Evolutionary conservation across 495 filamentous ascomycete species (phyloP).

Genomic region (Aspergillus bertholletiae): DNA sequence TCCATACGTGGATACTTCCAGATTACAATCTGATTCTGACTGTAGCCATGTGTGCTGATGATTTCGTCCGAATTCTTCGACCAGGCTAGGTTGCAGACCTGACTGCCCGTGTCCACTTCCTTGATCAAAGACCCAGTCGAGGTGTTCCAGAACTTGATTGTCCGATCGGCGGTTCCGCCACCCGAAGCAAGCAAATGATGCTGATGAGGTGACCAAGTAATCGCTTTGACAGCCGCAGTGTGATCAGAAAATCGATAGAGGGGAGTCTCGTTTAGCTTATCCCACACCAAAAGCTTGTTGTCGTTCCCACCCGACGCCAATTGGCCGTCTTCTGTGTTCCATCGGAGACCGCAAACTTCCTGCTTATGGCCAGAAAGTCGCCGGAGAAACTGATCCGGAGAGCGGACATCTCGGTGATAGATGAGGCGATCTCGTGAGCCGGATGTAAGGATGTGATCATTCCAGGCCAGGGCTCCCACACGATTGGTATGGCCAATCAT

Average conservation of each 20-base stretch:
- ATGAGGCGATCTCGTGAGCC: conserved; percentile 92
- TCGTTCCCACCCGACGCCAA: conserved; percentile 97
- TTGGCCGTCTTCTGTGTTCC: conserved; percentile 94
- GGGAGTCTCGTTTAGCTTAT: conserved; percentile 82
- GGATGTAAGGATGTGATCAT: conserved; percentile 93
- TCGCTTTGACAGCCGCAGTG: conserved; percentile 93
- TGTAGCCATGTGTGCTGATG: conserved; percentile 96
- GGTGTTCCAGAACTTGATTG: conserved; percentile 98
- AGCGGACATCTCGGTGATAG: conserved; percentile 90
- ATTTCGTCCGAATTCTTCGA: conserved; percentile 94
- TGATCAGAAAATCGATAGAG: conserved; percentile 91
- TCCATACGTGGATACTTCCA: conserved; percentile 99
- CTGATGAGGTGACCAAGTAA: conserved; percentile 98
- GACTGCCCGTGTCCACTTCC: conserved; percentile 90
- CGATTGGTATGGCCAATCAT: conserved; percentile 95
- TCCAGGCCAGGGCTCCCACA: conserved; percentile 93
- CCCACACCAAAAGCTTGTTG: conserved; percentile 98
- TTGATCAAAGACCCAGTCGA: conserved; percentile 70
- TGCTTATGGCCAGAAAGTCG: conserved; percentile 90
- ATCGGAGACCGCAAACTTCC: conserved; percentile 95
- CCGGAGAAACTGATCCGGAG: conserved; percentile 83
- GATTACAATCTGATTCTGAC: conserved; percentile 95
- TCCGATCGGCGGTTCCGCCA: conserved; percentile 89
- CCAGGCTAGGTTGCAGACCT: conserved; percentile 97
- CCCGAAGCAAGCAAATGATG: conserved; percentile 90